phyloP scores from a whole-genome alignment of 306 rosid genomes.

The Castanea crenata region DNA sequence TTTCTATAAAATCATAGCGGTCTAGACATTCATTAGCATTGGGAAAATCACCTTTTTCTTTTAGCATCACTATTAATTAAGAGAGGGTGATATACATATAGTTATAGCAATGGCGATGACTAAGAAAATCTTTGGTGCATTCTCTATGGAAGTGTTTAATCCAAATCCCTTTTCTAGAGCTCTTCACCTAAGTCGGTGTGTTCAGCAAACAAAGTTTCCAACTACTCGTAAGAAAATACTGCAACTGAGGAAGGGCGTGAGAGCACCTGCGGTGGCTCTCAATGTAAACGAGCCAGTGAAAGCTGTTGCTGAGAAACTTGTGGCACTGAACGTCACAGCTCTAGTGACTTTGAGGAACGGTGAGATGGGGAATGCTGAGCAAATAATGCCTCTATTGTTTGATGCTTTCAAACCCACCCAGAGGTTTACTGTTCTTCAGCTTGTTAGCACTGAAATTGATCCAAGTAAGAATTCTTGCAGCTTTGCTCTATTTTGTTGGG shows the following conservation, averaged over 20 bases:
- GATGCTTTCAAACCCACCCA: slow-evolving; percentile 13
- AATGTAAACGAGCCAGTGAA: slow-evolving; percentile 1
- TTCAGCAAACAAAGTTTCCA: not conserved
- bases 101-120: not conserved
- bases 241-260: slow-evolving; percentile 7
- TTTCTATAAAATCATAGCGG: too few species aligned
- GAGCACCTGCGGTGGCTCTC: slow-evolving; percentile 3
- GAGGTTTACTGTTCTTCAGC: slow-evolving; percentile 32
- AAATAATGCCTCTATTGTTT: slow-evolving; percentile 9
- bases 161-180: not conserved
- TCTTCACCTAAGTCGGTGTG: not conserved
- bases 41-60: not conserved
- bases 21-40: not conserved
- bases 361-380: not conserved
- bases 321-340: slow-evolving; percentile 18
- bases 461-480: slow-evolving; percentile 19
- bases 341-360: slow-evolving; percentile 18
- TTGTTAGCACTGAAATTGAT: slow-evolving; percentile 35
- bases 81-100: not conserved
- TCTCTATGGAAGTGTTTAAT: not conserved
- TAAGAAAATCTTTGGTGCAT: not conserved
- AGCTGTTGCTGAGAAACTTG: not conserved
- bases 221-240: not conserved
- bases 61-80: not conserved
- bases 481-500: not conserved